Percentiles rank a stretch among this genome's conserved stretches.
Evolutionary conservation across 805 yeast species (phyloP).

Genomic region (Hanseniaspora occidentalis): DNA sequence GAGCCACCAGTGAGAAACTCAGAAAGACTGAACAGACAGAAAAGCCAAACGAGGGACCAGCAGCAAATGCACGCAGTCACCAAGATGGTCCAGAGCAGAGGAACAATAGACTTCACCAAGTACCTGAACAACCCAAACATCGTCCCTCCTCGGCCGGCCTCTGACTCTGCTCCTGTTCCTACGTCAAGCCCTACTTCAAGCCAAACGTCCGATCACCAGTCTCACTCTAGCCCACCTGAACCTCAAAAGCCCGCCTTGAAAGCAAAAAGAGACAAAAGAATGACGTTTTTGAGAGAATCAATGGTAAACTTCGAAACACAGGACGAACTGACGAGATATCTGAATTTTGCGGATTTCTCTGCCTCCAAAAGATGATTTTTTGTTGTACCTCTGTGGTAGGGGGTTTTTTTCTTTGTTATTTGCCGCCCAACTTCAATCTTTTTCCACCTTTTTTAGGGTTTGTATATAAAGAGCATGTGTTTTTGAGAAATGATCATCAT

Average conservation of each 20-base stretch:
- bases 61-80: slow-evolving; percentile 1
- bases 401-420: background rate
- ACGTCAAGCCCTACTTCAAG: too few relatives aligned
- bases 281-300: slow-evolving; percentile 5
- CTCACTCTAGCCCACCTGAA: background rate
- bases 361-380: background rate
- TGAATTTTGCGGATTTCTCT: slow-evolving; percentile 15
- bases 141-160: too few relatives aligned
- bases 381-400: background rate
- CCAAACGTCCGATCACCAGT: background rate
- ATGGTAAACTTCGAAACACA: slow-evolving; percentile 9
- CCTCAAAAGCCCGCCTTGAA: background rate
- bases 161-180: too few relatives aligned
- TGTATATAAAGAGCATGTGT: too few relatives aligned
- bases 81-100: background rate
- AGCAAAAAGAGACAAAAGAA: background rate
- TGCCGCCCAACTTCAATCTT: background rate
- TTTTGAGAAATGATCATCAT: too few relatives aligned
- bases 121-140: slow-evolving; percentile 1
- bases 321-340: slow-evolving; percentile 17
- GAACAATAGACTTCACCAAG: slow-evolving; percentile 5
- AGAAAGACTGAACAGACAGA: background rate
- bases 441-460: background rate
- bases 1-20: background rate
- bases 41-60: slow-evolving; percentile 2